Conservation (phyloP, 176 grass and related monocot genomes). For the Aegilops tauschii region DNA sequence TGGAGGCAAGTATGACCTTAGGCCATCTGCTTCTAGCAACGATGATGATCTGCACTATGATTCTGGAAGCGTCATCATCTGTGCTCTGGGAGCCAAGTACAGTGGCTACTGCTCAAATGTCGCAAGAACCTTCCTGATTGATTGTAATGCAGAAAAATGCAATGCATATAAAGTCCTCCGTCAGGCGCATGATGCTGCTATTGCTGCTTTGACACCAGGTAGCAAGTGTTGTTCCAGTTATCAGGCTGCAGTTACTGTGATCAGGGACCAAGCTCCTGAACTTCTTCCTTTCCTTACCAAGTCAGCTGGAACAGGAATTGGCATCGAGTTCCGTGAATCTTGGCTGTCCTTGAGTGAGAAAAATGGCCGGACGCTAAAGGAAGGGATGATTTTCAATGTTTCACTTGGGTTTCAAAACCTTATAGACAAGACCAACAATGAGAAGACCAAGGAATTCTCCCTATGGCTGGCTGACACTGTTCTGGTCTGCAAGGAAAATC, state of each 20-base stretch:
- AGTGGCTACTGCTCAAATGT: conserved; percentile 79
- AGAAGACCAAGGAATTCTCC: conserved; percentile 58
- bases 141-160: conserved; percentile 44
- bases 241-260: conserved; percentile 47
- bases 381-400: conserved; percentile 83
- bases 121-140: conserved; percentile 72
- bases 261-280: conserved; percentile 57
- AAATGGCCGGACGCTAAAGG: conserved; percentile 47
- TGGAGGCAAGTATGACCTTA: conserved; percentile 71
- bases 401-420: conserved; percentile 85
- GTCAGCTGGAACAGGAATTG: conserved; percentile 69
- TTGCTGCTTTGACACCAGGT: conserved; percentile 41
- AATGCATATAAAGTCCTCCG: conserved; percentile 60
- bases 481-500: conserved; percentile 52
- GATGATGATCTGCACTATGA: conserved; percentile 70
- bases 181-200: conserved; percentile 72
- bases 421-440: conserved; percentile 21
- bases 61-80: conserved; percentile 68
- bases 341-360: conserved; percentile 58
- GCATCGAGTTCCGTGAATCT: conserved; percentile 75
- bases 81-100: conserved; percentile 76
- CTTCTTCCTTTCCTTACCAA: conserved; percentile 61
- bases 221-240: conserved; percentile 48
- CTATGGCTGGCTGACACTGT: conserved; percentile 70
- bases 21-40: conserved; percentile 61